Evolutionary conservation across 139 green algal genomes (phyloP).

Genomic region (Volvox africanus): DNA sequence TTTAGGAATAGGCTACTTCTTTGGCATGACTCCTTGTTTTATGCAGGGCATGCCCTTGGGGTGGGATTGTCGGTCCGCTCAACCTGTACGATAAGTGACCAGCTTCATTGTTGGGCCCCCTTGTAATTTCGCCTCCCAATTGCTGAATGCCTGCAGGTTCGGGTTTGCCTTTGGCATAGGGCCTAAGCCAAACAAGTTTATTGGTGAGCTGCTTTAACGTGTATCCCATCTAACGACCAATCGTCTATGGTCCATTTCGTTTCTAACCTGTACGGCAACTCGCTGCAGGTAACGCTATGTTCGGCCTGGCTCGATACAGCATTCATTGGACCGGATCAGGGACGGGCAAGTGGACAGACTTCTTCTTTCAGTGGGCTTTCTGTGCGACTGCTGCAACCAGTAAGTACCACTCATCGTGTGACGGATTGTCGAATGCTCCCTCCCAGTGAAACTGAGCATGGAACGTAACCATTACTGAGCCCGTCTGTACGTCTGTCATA

Average conservation of each 20-base stretch:
- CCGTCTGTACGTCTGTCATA: too few species aligned
- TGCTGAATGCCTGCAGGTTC: constrained; percentile 24
- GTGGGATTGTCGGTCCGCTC: too few species aligned
- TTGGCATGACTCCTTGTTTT: too few species aligned
- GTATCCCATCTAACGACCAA: not conserved
- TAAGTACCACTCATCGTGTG: not conserved
- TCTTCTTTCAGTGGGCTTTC: constrained; percentile 73
- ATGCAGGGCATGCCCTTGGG: too few species aligned
- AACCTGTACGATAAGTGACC: too few species aligned
- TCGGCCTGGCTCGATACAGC: constrained; percentile 29
- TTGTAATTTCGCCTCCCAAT: not conserved
- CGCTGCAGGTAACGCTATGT: constrained; percentile 29
- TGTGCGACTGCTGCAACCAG: constrained; percentile 70
- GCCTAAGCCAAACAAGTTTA: constrained; percentile 48
- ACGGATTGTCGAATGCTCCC: too few species aligned
- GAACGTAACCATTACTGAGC: too few species aligned
- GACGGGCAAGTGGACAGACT: constrained; percentile 38
- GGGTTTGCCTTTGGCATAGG: constrained; percentile 53
- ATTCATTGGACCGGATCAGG: constrained; percentile 26
- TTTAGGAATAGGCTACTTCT: too few species aligned
- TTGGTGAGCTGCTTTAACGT: constrained; percentile 18
- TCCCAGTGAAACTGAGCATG: too few species aligned
- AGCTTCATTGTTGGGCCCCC: too few species aligned
- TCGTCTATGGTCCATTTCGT: not conserved
- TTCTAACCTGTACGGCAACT: not conserved